Percentiles rank a stretch among this genome's conserved stretches.
Conservation (phyloP, 768 basidiomycete genomes). For the Kwoniella mangroviensis region DNA sequence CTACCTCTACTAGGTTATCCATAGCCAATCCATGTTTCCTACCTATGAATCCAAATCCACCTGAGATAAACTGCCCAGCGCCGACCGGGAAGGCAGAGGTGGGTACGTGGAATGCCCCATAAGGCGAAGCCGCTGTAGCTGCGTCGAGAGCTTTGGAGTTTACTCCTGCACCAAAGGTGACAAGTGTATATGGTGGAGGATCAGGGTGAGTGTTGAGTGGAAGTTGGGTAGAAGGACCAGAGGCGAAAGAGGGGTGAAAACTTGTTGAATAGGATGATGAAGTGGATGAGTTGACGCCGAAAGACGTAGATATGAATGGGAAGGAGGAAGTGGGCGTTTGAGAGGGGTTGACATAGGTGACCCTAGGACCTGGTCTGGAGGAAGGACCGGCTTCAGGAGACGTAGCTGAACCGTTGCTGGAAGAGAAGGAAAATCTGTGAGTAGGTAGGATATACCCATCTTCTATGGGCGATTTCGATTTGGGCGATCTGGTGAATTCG, state of each 20-base stretch:
- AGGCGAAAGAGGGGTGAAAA: constrained; percentile 20
- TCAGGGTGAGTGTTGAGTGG: constrained; percentile 57
- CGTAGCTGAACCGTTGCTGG: constrained; percentile 5
- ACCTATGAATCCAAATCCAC: constrained; percentile 87
- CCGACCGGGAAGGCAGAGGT: constrained; percentile 59
- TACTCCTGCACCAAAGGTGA: constrained; percentile 85
- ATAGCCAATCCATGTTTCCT: constrained; percentile 82
- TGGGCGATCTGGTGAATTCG: constrained; percentile 14
- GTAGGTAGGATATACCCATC: constrained; percentile 4
- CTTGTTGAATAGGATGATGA: constrained; percentile 10
- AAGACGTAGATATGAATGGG: constrained; percentile 36
- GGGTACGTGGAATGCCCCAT: constrained; percentile 55
- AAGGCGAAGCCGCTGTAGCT: constrained; percentile 65
- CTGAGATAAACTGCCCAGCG: constrained; percentile 60
- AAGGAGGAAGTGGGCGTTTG: constrained; percentile 33
- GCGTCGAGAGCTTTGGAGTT: constrained; percentile 82
- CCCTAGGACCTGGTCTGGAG: constrained; percentile 23
- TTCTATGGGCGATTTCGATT: constrained; percentile 18
- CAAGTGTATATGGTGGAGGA: constrained; percentile 68
- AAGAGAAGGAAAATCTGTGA: constrained; percentile 8
- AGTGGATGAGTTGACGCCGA: constrained; percentile 29
- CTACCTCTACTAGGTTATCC: constrained; percentile 87
- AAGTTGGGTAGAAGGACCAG: constrained; percentile 22
- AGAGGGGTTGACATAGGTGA: constrained; percentile 54
- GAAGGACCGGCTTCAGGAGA: constrained; percentile 21